A percentile compares a stretch with the other conserved stretches of the same genome.
Evolutionary conservation across 108 stramenopile genomes (phyloP).

Genomic region (Cyclotella cryptica): DNA sequence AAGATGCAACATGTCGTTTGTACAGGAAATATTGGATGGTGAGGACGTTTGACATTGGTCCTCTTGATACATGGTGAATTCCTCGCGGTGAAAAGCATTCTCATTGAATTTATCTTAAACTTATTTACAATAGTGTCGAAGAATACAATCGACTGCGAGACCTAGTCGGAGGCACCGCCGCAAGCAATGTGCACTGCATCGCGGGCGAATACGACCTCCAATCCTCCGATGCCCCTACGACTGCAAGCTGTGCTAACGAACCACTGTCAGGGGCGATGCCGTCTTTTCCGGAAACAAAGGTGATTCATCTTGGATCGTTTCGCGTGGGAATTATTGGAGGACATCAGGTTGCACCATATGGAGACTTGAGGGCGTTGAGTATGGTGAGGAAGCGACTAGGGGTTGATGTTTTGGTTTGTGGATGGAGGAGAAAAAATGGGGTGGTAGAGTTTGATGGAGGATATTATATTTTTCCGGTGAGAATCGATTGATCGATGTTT

Average conservation of each 20-base stretch:
- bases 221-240: slow-evolving; percentile 29
- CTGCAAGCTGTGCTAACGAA: neutral
- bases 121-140: neutral
- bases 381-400: slow-evolving; percentile 83
- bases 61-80: neutral
- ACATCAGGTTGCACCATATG: slow-evolving; percentile 93
- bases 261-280: slow-evolving; percentile 7
- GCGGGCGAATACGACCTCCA: slow-evolving; percentile 87
- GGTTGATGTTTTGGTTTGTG: slow-evolving; percentile 96
- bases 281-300: slow-evolving; percentile 87
- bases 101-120: neutral
- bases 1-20: slow-evolving; percentile 99
- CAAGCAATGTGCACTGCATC: slow-evolving; percentile 96
- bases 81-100: neutral
- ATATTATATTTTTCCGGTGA: slow-evolving; percentile 45
- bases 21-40: slow-evolving; percentile 92
- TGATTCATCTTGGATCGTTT: slow-evolving; percentile 92
- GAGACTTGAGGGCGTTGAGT: slow-evolving; percentile 75
- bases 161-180: slow-evolving; percentile 56
- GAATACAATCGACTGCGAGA: slow-evolving; percentile 90
- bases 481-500: slow-evolving; percentile 1
- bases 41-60: slow-evolving; percentile 40
- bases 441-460: slow-evolving; percentile 89
- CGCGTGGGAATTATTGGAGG: slow-evolving; percentile 96
- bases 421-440: slow-evolving; percentile 93